Conservation (phyloP, 345 rosid species). For the Gossypium rotundifolium region DNA sequence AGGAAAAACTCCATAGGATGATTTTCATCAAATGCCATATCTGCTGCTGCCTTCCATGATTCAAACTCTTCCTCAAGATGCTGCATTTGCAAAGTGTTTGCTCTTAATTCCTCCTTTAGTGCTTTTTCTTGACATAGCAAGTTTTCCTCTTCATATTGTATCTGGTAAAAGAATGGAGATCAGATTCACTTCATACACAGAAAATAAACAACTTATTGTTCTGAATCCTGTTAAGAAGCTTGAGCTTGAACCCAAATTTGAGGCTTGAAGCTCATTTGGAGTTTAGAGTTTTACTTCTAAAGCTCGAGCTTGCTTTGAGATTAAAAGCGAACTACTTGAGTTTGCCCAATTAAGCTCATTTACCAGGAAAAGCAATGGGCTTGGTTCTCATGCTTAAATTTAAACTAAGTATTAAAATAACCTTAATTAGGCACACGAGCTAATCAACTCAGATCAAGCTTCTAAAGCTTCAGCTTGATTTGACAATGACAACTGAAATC, state of each 20-base stretch:
- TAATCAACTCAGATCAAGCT: not conserved
- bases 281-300: not conserved
- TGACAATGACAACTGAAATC: not conserved
- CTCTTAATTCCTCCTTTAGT: slow-evolving; percentile 33
- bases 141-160: slow-evolving; percentile 20
- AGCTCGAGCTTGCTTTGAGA: not conserved
- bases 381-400: not conserved
- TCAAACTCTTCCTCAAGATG: slow-evolving; percentile 50
- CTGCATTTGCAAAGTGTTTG: slow-evolving; percentile 33
- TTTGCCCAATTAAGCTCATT: not conserved
- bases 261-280: not conserved
- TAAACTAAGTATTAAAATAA: not conserved
- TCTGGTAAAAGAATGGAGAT: slow-evolving; percentile 32
- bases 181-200: not conserved
- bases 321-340: not conserved
- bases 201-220: not conserved
- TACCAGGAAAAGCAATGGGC: not conserved
- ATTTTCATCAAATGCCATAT: slow-evolving; percentile 44
- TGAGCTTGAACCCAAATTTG: not conserved
- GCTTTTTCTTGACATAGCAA: slow-evolving; percentile 29
- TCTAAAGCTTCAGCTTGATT: not conserved
- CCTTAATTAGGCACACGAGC: not conserved
- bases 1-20: slow-evolving; percentile 42
- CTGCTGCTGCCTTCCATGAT: slow-evolving; percentile 45
- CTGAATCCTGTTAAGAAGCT: slow-evolving; percentile 1